phyloP scores from a whole-genome alignment of 2,329 filamentous ascomycete genomes.

The Daldinia eschscholtzii region DNA sequence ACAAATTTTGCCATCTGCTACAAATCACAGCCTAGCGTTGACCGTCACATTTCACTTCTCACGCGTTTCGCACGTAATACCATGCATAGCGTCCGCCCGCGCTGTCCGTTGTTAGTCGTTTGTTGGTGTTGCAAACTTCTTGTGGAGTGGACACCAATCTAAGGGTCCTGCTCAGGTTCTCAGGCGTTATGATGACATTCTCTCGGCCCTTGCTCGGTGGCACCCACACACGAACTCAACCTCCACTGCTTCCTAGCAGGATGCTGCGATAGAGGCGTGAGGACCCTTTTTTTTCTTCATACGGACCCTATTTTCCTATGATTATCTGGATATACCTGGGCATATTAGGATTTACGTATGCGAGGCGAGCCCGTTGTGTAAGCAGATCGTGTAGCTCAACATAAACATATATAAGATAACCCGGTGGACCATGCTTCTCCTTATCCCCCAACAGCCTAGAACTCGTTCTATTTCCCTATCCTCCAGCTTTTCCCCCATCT shows the following conservation, averaged over 20 bases:
- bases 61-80: conserved; percentile 23
- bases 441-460: conserved; percentile 35
- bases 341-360: conserved; percentile 20
- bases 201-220: conserved; percentile 43
- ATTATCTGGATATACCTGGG: conserved; percentile 15
- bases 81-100: conserved; percentile 7
- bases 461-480: conserved; percentile 34
- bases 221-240: conserved; percentile 33
- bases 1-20: conserved; percentile 33
- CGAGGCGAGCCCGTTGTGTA: conserved; percentile 13
- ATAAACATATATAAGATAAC: conserved; percentile 37
- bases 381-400: conserved; percentile 27
- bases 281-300: conserved; percentile 35
- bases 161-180: conserved; percentile 18
- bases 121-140: conserved; percentile 8
- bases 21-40: conserved; percentile 9
- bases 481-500: conserved; percentile 11
- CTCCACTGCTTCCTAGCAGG: conserved; percentile 5
- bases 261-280: conserved; percentile 12
- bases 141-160: conserved; percentile 32
- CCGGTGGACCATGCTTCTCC: conserved; percentile 32
- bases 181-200: conserved; percentile 40
- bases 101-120: not conserved
- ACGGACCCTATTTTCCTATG: conserved; percentile 27
- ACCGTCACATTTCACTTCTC: conserved; percentile 33